Conservation (phyloP, 1,284 basidiomycete species). For the Fomitopsis palustris region DNA sequence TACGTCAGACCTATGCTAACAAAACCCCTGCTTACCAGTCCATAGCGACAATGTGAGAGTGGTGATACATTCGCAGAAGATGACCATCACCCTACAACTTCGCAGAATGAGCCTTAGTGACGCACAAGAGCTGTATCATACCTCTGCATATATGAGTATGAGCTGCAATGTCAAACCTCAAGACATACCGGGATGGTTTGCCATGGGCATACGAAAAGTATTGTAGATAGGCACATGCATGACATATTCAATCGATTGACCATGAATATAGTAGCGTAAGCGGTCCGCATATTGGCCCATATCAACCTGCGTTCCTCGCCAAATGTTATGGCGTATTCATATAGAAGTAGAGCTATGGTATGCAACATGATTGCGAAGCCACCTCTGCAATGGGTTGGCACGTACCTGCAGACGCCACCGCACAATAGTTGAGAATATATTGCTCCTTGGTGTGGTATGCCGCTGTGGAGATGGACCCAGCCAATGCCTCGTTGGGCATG, state of each 20-base stretch:
- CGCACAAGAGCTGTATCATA: not conserved
- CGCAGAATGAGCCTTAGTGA: not conserved
- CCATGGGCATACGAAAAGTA: not conserved
- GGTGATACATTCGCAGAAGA: not conserved
- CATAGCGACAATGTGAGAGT: not conserved
- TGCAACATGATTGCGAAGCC: not conserved
- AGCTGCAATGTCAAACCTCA: too few species aligned
- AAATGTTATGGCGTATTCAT: not conserved
- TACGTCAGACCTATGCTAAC: not conserved
- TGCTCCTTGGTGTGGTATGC: not conserved
- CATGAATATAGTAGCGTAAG: not conserved
- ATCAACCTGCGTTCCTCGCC: not conserved
- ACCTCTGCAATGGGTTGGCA: too few species aligned
- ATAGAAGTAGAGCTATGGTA: not conserved
- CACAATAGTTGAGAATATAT: not conserved
- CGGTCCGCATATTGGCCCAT: not conserved
- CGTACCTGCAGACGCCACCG: not conserved
- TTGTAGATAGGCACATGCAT: not conserved
- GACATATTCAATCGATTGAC: not conserved
- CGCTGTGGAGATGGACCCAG: not conserved
- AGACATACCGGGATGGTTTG: not conserved
- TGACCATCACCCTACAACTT: not conserved
- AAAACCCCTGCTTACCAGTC: not conserved
- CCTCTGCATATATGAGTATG: not conserved
- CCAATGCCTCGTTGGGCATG: not conserved